A percentile compares a stretch with the other conserved stretches of the same genome.
These are phyloP conservation scores for Annulohypoxylon stygium DNA, from an alignment of 495 filamentous ascomycete species.

Conservation along the genomic window DNA sequence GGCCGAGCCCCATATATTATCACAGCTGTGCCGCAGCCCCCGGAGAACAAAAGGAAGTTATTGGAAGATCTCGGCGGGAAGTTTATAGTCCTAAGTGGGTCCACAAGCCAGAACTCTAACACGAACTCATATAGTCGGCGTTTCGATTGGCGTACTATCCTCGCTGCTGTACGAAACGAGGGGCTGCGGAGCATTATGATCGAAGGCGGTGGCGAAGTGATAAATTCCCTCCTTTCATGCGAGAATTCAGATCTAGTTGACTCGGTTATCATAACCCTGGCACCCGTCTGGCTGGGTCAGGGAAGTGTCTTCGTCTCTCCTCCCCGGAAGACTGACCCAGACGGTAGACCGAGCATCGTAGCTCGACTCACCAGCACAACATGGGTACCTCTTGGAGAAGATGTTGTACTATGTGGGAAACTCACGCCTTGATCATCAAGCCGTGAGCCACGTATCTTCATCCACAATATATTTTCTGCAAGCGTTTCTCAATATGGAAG, in stretches of 20 bases:
- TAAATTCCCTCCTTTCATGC: conserved; percentile 76
- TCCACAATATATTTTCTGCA: not conserved
- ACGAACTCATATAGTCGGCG: conserved; percentile 35
- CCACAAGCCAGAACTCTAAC: conserved; percentile 3
- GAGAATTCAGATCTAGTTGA: conserved; percentile 74
- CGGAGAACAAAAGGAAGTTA: conserved; percentile 43
- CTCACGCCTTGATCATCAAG: conserved; percentile 41
- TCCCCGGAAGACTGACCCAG: conserved; percentile 61
- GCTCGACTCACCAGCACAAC: conserved; percentile 73
- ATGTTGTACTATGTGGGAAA: conserved; percentile 82
- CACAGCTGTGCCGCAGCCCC: conserved; percentile 52
- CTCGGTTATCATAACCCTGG: conserved; percentile 84
- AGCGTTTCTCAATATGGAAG: not conserved
- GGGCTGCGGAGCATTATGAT: conserved; percentile 87
- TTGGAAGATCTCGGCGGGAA: conserved; percentile 57
- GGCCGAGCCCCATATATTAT: conserved; percentile 82
- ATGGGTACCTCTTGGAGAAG: conserved; percentile 81
- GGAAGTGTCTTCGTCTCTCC: conserved; percentile 82
- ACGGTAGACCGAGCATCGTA: conserved; percentile 66
- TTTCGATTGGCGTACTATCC: conserved; percentile 72
- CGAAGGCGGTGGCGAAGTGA: conserved; percentile 83
- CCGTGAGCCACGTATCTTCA: not conserved
- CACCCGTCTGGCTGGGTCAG: conserved; percentile 83
- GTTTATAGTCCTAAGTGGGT: conserved; percentile 47
- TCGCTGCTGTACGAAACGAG: conserved; percentile 67